phyloP scores from a whole-genome alignment of 2,329 filamentous ascomycete genomes.

The Colletotrichum acutatum region DNA sequence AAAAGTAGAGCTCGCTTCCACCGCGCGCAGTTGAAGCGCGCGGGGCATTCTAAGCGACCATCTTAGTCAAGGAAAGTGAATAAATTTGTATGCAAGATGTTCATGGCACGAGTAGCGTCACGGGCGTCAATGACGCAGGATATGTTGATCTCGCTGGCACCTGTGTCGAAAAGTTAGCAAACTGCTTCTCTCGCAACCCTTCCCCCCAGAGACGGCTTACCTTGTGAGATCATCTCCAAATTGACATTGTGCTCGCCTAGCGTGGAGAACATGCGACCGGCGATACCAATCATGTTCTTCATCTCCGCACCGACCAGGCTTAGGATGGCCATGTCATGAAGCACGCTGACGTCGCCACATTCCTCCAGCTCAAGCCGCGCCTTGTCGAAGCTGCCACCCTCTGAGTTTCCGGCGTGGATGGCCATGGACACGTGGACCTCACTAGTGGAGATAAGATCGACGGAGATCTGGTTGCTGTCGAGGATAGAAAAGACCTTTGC shows the following conservation, averaged over 20 bases:
- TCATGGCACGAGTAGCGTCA: constrained; percentile 93
- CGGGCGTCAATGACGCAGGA: constrained; percentile 95
- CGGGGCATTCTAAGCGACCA: not conserved
- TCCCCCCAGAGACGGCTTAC: constrained; percentile 59
- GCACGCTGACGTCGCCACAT: constrained; percentile 90
- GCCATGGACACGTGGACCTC: constrained; percentile 99
- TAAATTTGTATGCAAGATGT: constrained; percentile 94
- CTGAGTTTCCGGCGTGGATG: constrained; percentile 81
- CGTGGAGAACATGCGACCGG: constrained; percentile 93
- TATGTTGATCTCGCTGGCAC: constrained; percentile 98
- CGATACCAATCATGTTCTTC: constrained; percentile 97
- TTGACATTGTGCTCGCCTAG: constrained; percentile 95
- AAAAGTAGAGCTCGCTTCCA: constrained; percentile 17
- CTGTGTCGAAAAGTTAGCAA: constrained; percentile 56
- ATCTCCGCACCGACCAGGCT: constrained; percentile 95
- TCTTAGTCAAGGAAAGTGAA: constrained; percentile 90
- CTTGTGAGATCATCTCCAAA: constrained; percentile 99
- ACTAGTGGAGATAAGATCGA: constrained; percentile 95
- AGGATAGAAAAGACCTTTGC: constrained; percentile 93
- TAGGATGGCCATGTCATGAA: constrained; percentile 93
- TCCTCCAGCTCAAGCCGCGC: constrained; percentile 79
- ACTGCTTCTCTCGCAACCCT: constrained; percentile 58
- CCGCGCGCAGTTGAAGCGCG: not conserved
- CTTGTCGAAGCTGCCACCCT: constrained; percentile 70
- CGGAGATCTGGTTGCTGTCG: constrained; percentile 86